Evolutionary conservation across 345 rosid genomes (phyloP).

Genomic region (Brassica carinata): DNA sequence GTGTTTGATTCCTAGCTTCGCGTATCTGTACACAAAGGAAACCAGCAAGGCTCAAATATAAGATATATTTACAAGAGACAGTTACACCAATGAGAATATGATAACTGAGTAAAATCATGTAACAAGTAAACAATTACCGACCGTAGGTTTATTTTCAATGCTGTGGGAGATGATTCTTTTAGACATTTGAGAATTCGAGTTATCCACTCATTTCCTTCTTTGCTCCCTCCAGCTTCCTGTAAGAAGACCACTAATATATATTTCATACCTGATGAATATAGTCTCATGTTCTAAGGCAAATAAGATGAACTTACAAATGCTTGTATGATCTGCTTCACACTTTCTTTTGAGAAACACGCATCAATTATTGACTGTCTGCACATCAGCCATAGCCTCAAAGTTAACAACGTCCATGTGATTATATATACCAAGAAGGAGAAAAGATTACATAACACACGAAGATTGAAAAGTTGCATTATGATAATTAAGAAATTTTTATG

Average conservation of each 20-base stretch:
- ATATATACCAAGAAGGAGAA: not conserved
- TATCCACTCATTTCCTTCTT: slow-evolving; percentile 84
- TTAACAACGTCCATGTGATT: slow-evolving; percentile 4
- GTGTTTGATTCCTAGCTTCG: slow-evolving; percentile 74
- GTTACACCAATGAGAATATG: not conserved
- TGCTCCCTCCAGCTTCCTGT: slow-evolving; percentile 78
- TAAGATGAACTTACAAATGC: slow-evolving; percentile 64
- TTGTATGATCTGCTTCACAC: slow-evolving; percentile 64
- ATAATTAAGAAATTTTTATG: too few relatives aligned
- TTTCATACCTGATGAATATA: not conserved
- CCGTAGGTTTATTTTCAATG: slow-evolving; percentile 67
- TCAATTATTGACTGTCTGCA: slow-evolving; percentile 69
- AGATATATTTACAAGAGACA: not conserved
- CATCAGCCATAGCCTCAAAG: slow-evolving; percentile 15
- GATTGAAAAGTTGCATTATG: too few relatives aligned
- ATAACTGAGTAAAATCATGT: slow-evolving; percentile 1
- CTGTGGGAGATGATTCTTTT: slow-evolving; percentile 83
- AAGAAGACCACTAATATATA: not conserved
- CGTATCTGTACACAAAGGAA: too few relatives aligned
- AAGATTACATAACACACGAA: not conserved
- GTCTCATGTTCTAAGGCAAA: not conserved
- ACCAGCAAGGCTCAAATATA: not conserved
- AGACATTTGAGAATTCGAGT: slow-evolving; percentile 65
- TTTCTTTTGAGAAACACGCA: slow-evolving; percentile 76
- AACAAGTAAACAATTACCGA: slow-evolving; percentile 53